Base-by-base conservation (phyloP, 495 filamentous ascomycete species). In the Cercophora samala region DNA sequence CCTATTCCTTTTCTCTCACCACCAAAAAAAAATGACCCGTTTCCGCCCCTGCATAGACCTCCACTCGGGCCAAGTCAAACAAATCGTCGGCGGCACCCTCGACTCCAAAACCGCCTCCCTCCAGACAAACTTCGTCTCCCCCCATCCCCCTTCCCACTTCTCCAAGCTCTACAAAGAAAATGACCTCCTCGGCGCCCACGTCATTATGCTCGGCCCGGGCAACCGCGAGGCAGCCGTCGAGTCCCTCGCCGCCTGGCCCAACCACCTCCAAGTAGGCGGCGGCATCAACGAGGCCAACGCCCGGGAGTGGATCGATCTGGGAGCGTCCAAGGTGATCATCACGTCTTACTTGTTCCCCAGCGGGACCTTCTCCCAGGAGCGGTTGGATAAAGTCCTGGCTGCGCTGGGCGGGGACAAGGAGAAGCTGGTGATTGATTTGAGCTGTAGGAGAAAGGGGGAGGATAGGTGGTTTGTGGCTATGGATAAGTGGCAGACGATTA, bases 401-500 rank as follows among this genome's bases (percentile, higher is more conserved):
- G 85, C 86, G 17, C 84, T 98, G 2, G 89, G 83, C 1, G 87
- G 88, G 42, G 89, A 94, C 75, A 90, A 83, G 70, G 82, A 83
- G 61, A 93, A 92, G 77, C 84, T 99, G 60, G 95, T 99, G 65
- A 91, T 99, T 74, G 95, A 99, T 77, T 84, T 99, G 21, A 96
- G 91, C 74, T 99, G 95, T 73, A 86, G 95, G 55, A 80, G 86
- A 56, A 86, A 87, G 65, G 91, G 84, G 19, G 81, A 86, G 17
- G 85, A 86, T 15, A 85, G 69, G 60, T 99, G 95, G 93, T 89
- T 92, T 67, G 94, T 99, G 29, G 94, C 95, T 53, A 99, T 95
- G 92, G 90, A 98, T 75, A 94, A 96, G 77, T 99, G 95, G 95
- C 94, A 97, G 81, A 94, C 91, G 4, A 88, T 98, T 66, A 98